These are phyloP conservation scores for Lachancea sp. DNA, from an alignment of 805 yeast species.

Conservation along the genomic window DNA sequence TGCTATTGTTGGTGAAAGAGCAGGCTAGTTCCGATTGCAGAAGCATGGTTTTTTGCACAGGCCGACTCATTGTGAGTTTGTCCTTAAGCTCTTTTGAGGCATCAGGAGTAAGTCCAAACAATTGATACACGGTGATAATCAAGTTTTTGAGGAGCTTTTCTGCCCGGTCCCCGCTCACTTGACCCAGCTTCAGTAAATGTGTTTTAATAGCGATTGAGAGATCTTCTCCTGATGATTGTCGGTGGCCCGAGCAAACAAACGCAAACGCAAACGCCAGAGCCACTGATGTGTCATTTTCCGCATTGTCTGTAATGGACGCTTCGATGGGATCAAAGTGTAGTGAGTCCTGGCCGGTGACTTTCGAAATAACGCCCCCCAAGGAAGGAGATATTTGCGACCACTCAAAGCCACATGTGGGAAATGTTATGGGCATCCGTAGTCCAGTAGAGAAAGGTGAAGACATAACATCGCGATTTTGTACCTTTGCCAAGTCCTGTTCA, in stretches of 20 bases:
- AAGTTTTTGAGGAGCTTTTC: conserved; percentile 23
- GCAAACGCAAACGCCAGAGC: conserved; percentile 32
- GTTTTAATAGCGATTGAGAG: conserved; percentile 31
- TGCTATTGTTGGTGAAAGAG: conserved; percentile 21
- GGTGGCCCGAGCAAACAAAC: conserved; percentile 31
- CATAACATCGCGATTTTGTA: conserved; percentile 14
- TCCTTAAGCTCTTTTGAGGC: conserved; percentile 33
- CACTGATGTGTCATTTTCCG: conserved; percentile 18
- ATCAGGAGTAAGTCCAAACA: conserved; percentile 32
- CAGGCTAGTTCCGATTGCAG: conserved; percentile 32
- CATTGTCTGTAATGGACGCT: conserved; percentile 14
- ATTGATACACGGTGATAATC: conserved; percentile 26
- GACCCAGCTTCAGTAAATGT: conserved; percentile 19
- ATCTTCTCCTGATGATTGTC: conserved; percentile 32
- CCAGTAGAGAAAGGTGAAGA: conserved; percentile 30
- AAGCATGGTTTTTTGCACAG: conserved; percentile 31
- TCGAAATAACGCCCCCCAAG: conserved; percentile 28
- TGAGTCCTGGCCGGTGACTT: conserved; percentile 12
- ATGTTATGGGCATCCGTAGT: conserved; percentile 21
- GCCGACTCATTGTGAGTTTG: conserved; percentile 32
- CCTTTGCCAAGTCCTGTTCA: background rate
- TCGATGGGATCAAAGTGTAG: conserved; percentile 21
- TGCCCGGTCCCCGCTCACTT: conserved; percentile 22
- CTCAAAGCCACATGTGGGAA: conserved; percentile 20
- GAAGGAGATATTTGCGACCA: conserved; percentile 32